These are phyloP conservation scores for Fusarium tanahbumbuense DNA, from an alignment of 2,329 filamentous ascomycete species.

Conservation along the genomic window DNA sequence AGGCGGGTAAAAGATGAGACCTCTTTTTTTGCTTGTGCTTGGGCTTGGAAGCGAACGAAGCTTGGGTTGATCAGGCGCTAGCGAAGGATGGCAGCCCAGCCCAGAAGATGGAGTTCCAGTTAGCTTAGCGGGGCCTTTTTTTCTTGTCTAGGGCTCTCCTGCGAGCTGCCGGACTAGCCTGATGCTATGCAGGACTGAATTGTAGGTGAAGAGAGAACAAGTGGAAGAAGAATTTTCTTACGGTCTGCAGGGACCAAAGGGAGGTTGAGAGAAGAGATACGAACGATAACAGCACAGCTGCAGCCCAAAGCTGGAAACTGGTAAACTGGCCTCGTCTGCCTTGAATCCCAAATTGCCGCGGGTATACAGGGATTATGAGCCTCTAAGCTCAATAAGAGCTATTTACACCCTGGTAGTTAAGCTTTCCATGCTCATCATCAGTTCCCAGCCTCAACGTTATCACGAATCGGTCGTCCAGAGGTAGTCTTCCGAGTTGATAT, in stretches of 20 bases:
- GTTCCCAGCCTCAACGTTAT: slow-evolving; percentile 35
- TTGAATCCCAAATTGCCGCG: slow-evolving; percentile 17
- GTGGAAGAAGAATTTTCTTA: slow-evolving; percentile 20
- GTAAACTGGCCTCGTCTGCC: slow-evolving; percentile 23
- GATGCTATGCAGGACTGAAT: slow-evolving; percentile 52
- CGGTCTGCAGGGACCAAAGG: slow-evolving; percentile 22
- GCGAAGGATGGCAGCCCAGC: slow-evolving; percentile 27
- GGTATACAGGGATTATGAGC: slow-evolving; percentile 32
- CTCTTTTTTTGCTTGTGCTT: neutral
- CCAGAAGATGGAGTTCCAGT: slow-evolving; percentile 3
- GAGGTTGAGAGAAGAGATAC: slow-evolving; percentile 30
- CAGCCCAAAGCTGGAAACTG: slow-evolving; percentile 13
- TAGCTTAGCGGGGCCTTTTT: slow-evolving; percentile 35
- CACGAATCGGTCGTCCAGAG: slow-evolving; percentile 1
- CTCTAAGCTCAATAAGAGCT: slow-evolving; percentile 23
- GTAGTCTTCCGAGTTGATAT: slow-evolving; percentile 17
- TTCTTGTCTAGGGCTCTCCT: slow-evolving; percentile 43
- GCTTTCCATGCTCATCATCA: slow-evolving; percentile 14
- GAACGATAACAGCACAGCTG: slow-evolving; percentile 12
- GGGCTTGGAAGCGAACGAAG: slow-evolving; percentile 29
- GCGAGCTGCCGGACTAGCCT: slow-evolving; percentile 51
- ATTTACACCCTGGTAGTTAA: slow-evolving; percentile 17
- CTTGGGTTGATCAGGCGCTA: slow-evolving; percentile 37
- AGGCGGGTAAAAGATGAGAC: slow-evolving; percentile 37
- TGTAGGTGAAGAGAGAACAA: slow-evolving; percentile 14